These are phyloP conservation scores for Daldinia grandis DNA, from an alignment of 495 filamentous ascomycete species.

Conservation along the genomic window DNA sequence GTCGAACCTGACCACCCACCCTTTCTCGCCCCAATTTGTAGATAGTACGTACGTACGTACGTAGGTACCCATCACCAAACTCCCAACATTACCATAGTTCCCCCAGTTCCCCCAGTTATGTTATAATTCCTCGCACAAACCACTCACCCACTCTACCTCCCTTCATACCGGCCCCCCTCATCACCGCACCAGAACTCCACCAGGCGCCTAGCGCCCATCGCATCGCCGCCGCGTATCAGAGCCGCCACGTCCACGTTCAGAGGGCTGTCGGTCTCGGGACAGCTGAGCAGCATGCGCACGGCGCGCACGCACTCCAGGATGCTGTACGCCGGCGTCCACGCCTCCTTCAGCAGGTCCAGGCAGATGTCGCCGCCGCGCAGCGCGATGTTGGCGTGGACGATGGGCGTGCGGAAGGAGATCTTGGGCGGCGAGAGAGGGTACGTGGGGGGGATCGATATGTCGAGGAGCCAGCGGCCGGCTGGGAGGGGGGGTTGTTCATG, in stretches of 20 bases:
- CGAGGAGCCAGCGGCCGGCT: slow-evolving; percentile 87
- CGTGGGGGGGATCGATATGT: slow-evolving; percentile 74
- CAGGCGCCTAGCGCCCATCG: slow-evolving; percentile 77
- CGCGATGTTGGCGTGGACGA: slow-evolving; percentile 87
- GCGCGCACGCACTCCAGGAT: slow-evolving; percentile 78
- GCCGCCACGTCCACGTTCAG: slow-evolving; percentile 89
- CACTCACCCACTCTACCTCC: slow-evolving; percentile 42
- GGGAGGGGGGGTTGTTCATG: not conserved
- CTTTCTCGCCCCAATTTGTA: not conserved
- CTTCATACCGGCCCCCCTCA: slow-evolving; percentile 59
- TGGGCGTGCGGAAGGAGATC: slow-evolving; percentile 79
- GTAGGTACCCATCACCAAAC: no score
- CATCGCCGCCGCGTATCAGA: slow-evolving; percentile 78
- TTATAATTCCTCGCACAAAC: no score
- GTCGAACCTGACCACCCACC: not conserved
- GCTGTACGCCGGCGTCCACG: slow-evolving; percentile 87
- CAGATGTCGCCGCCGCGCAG: slow-evolving; percentile 91
- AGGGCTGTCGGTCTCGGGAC: slow-evolving; percentile 82
- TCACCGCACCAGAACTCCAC: slow-evolving; percentile 80
- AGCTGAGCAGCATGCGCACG: slow-evolving; percentile 77
- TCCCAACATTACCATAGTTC: no score
- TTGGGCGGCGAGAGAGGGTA: slow-evolving; percentile 82
- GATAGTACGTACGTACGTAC: no score
- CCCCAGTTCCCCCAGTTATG: no score
- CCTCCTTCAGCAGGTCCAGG: slow-evolving; percentile 81